These are phyloP conservation scores for Erysimum cheiranthoides DNA, from an alignment of 345 rosid species.

Conservation along the genomic window DNA sequence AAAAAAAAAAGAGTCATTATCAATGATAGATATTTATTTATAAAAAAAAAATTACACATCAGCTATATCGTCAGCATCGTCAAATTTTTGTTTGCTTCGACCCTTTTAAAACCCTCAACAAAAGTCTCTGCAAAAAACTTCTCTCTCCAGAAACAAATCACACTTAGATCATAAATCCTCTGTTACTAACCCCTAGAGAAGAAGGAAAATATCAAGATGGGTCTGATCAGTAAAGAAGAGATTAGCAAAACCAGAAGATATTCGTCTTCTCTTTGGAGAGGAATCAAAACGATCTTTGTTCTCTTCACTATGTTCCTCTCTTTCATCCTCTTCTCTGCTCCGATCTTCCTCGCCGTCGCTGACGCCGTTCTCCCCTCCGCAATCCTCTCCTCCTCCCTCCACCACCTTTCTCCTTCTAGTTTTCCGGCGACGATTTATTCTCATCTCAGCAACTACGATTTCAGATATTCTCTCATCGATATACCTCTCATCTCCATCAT, in stretches of 20 bases:
- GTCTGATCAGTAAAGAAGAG: conserved; percentile 65
- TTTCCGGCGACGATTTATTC: conserved; percentile 35
- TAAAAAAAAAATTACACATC: conserved; percentile 24
- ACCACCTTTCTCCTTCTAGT: conserved; percentile 28
- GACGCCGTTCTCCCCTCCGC: conserved; percentile 85
- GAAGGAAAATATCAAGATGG: conserved; percentile 50
- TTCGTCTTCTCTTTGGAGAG: conserved; percentile 55
- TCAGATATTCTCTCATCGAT: conserved; percentile 78
- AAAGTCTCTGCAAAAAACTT: background rate
- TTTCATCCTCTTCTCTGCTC: conserved; percentile 83
- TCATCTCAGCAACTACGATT: conserved; percentile 59
- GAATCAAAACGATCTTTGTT: conserved; percentile 75
- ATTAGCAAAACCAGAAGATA: conserved; percentile 46
- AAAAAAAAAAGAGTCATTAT: conserved; percentile 19
- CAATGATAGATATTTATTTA: conserved; percentile 14
- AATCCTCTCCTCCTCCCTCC: conserved; percentile 65
- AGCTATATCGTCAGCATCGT: conserved; percentile 40
- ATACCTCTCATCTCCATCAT: conserved; percentile 80
- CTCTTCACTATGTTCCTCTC: conserved; percentile 72
- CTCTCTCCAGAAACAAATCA: conserved; percentile 33
- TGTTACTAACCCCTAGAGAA: conserved; percentile 25
- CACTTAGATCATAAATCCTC: conserved; percentile 36
- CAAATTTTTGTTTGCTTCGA: conserved; percentile 12
- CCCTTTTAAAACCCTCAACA: conserved; percentile 29
- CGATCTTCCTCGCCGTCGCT: conserved; percentile 74